phyloP scores from a whole-genome alignment of 2,329 filamentous ascomycete genomes.

The Pseudocercospora fijiensis region DNA sequence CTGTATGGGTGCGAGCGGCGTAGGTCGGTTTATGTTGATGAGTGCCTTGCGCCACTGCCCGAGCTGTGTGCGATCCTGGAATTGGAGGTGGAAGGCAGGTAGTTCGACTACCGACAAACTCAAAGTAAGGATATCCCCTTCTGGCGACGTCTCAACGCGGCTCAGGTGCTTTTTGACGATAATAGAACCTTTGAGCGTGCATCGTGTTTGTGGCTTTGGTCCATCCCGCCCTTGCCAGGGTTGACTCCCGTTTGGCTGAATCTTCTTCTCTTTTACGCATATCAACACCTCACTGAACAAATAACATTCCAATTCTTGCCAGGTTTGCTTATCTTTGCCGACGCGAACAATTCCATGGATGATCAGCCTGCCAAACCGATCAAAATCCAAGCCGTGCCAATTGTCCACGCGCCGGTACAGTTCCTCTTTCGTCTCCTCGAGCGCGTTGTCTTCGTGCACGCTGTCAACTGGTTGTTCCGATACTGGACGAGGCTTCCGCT shows the following conservation, averaged over 20 bases:
- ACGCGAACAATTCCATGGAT: slow-evolving; percentile 87
- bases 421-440: slow-evolving; percentile 84
- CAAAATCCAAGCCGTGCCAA: slow-evolving; percentile 95
- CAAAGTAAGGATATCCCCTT: slow-evolving; percentile 82
- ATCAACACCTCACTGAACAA: slow-evolving; percentile 99
- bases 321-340: slow-evolving; percentile 92
- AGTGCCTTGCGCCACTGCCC: slow-evolving; percentile 89
- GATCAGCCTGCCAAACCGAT: slow-evolving; percentile 86
- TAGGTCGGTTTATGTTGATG: slow-evolving; percentile 72
- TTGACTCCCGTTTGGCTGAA: slow-evolving; percentile 51
- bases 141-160: slow-evolving; percentile 70
- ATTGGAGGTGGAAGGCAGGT: slow-evolving; percentile 89
- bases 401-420: slow-evolving; percentile 89
- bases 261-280: slow-evolving; percentile 96
- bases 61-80: slow-evolving; percentile 77
- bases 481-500: slow-evolving; percentile 45
- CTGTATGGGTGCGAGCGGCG: slow-evolving; percentile 60
- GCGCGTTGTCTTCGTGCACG: slow-evolving; percentile 65
- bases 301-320: slow-evolving; percentile 97
- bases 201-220: slow-evolving; percentile 64
- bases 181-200: slow-evolving; percentile 94
- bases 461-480: slow-evolving; percentile 44
- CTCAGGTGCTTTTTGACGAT: slow-evolving; percentile 97
- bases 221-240: slow-evolving; percentile 64
- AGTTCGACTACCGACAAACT: slow-evolving; percentile 89